Evolutionary conservation across 768 basidiomycete genomes (phyloP), one percentile per base, ranked within the genome.

Genomic region (Termitomyces sp.): DNA sequence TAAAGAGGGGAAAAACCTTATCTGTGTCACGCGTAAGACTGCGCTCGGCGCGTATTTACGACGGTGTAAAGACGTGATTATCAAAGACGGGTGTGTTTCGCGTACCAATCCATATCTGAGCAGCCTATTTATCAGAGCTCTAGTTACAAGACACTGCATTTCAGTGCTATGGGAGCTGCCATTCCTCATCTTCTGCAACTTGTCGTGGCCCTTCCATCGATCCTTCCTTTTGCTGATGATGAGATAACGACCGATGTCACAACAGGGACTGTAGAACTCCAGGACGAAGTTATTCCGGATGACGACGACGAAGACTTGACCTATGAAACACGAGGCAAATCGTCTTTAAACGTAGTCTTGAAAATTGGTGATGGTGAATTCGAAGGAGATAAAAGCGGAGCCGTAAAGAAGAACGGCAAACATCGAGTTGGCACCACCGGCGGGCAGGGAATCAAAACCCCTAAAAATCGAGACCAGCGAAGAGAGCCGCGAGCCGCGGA

Each of bases 161-260:
- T 95, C 47, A 84, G 82, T 60, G 93, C 91, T 6, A 88, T 95
- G 85, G 93, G 92, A 28, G 93, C 93, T 5, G 92, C 94, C 1
- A 94, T 95, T 58, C 92, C 93, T 3, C 87, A 86, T 65, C 82
- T 93, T 26, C 72, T 89, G 32, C 84, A 84, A 50, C 78, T 96
- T 14, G 74, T 82, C 13, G 80, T 86, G 5, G 86, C 91, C 23
- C 77, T 95, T 32, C 89, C 91, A 0, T 77, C 81, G 3, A 84
- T 88, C 50, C 77, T 95, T 12, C 90, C 91, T 0, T 91, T 83
- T 66, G 64, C 82, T 0, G 69, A 73, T 40, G 81, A 84, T 50
- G 88, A 91, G 57, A 82, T 91, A 5, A 77, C 79, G 44, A 80
- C 79, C 26, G 80, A 87, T 57, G 75, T 88, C 14, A 76, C 75